Conservation (phyloP, 106 monocot species). For the Platanthera zijinensis region DNA sequence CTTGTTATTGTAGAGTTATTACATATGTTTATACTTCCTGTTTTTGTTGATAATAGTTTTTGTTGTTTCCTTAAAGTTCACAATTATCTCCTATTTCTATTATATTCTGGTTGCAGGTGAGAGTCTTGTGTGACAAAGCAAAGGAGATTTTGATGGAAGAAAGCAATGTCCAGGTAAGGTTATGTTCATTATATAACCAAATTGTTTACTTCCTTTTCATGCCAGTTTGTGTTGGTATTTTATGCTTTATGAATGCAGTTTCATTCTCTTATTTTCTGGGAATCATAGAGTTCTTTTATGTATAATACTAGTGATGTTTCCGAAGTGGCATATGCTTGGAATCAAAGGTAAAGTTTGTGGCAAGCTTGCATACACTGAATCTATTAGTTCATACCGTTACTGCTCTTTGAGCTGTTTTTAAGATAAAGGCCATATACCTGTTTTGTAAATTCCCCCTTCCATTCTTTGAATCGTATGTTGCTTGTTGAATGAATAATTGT, state of each 20-base stretch:
- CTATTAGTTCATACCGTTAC: background rate
- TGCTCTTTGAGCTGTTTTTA: background rate
- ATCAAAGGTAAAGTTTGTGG: slow-evolving; percentile 1
- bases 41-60: background rate
- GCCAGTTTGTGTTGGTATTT: background rate
- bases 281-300: background rate
- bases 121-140: slow-evolving; percentile 77
- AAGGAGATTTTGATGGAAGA: slow-evolving; percentile 99
- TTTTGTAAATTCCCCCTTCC: background rate
- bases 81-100: background rate
- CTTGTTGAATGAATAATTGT: background rate
- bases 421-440: background rate
- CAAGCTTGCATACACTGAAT: background rate
- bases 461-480: background rate
- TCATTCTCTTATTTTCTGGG: background rate
- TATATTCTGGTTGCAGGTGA: slow-evolving; percentile 42
- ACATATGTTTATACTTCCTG: no score
- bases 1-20: no score
- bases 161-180: slow-evolving; percentile 93
- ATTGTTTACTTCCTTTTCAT: background rate
- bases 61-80: background rate
- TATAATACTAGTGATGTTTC: background rate
- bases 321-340: background rate
- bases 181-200: background rate
- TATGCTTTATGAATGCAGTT: background rate